Evolutionary conservation across 2,329 filamentous ascomycete genomes (phyloP).

Genomic region (Arthroderma uncinatum): DNA sequence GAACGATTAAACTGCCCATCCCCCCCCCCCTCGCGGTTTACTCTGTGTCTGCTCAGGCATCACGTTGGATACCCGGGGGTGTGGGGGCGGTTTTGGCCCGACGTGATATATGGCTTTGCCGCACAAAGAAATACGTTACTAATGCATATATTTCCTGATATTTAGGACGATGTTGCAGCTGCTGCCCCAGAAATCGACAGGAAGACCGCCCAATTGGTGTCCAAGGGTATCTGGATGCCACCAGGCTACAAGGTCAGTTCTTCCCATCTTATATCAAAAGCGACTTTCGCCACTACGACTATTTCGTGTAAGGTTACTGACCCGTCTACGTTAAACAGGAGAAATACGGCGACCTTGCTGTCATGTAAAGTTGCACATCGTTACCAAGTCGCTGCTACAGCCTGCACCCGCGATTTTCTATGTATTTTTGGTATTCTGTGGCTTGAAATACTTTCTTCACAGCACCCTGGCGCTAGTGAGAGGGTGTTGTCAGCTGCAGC

Average conservation of each 20-base stretch:
- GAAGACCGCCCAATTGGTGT: slow-evolving; percentile 87
- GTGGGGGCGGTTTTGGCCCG: background rate
- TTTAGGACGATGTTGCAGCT: slow-evolving; percentile 81
- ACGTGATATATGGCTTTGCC: background rate
- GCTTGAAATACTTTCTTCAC: background rate
- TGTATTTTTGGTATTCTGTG: slow-evolving; percentile 7
- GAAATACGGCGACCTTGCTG: slow-evolving; percentile 95
- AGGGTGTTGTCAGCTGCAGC: background rate
- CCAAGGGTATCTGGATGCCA: slow-evolving; percentile 96
- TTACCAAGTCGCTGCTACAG: background rate
- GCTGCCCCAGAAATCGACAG: slow-evolving; percentile 95
- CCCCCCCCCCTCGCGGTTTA: background rate
- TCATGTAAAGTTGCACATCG: slow-evolving; percentile 56
- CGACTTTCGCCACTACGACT: background rate
- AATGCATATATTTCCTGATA: slow-evolving; percentile 12
- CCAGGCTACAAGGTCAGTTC: slow-evolving; percentile 90
- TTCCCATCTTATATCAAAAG: background rate
- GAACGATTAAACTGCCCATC: background rate
- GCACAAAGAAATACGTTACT: background rate
- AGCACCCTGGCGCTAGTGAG: background rate
- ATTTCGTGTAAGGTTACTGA: background rate
- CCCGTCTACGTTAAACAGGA: slow-evolving; percentile 49
- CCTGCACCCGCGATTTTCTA: slow-evolving; percentile 3
- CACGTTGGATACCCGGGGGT: background rate
- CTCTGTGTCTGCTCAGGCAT: background rate